Base-by-base conservation (phyloP, 148 eudicot species). In the Vaccinium macrocarpon region DNA sequence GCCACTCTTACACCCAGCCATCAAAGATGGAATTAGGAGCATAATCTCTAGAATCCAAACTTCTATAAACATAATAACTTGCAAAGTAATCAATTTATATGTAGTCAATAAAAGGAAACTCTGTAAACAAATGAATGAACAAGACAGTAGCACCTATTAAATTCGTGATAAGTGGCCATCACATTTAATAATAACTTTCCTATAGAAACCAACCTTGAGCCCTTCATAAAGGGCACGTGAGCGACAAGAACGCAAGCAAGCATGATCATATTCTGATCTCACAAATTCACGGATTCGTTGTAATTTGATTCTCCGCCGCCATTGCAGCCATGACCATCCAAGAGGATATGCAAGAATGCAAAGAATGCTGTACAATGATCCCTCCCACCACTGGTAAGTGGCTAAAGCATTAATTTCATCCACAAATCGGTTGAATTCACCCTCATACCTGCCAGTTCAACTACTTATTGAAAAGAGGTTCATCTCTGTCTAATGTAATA, bases 361-460 rank as follows among this genome's bases (percentile, higher is more conserved):
- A 81, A 97, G 93, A 88, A 97, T 92, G 88, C 91, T 91, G 85
- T 93, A 90, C 12, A 94, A 88, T 32, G 99, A 97, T 85, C 99
- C 99, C 93, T 97, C 99, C 99, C 99, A 97, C 99, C 98, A 95
- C 85, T 97, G 95, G 88, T 93, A 97, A 85, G 96, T 87, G 84
- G 99, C 99, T 84, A 95, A 79, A 8, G 90, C 92, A 87, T 97
- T 97, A 64, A 95, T 89, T 86, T 97, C 99, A 57, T 97, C 97
- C 66, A 93, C 99, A 87, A 97, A 97, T 88, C 90, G 92, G 87
- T 93, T 95, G 87, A 97, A 97, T 59, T 97, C 98, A 85, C 93
- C 99, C 85, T 93, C 99, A 88, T 93, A 95, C 78, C 99, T 95
- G 88, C 61, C 87, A 86, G 53, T 80, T 53, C 53, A 82, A 75